These are phyloP conservation scores for Alternaria consortialis DNA, from an alignment of 2,329 filamentous ascomycete genomes.

Conservation along the genomic window DNA sequence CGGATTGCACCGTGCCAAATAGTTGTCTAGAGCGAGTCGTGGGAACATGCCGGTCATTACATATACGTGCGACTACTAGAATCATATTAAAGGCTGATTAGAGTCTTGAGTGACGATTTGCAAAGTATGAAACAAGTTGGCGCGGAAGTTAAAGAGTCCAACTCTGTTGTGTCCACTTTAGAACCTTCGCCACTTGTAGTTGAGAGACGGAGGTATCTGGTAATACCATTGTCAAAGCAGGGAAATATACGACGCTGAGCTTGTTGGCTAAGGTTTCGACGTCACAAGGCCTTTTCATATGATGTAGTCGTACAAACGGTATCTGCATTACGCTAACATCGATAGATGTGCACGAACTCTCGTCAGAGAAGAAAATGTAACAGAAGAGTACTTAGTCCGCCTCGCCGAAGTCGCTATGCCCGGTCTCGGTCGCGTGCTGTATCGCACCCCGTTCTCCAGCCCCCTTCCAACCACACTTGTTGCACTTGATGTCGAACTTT, in stretches of 20 bases:
- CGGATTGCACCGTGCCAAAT: not conserved
- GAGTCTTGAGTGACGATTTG: too few species aligned
- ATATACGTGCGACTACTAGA: too few species aligned
- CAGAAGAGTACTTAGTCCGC: conserved; percentile 24
- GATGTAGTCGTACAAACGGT: not conserved
- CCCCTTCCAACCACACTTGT: conserved; percentile 73
- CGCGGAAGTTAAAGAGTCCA: too few species aligned
- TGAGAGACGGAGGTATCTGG: too few species aligned
- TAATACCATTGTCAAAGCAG: not conserved
- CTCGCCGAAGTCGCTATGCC: conserved; percentile 51
- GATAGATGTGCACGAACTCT: not conserved
- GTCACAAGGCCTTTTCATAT: not conserved
- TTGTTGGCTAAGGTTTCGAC: not conserved
- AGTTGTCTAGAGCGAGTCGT: not conserved
- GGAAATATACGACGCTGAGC: not conserved
- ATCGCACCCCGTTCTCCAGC: conserved; percentile 71
- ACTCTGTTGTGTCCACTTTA: not conserved
- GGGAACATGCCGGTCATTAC: not conserved
- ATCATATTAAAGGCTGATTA: too few species aligned
- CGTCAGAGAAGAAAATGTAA: not conserved
- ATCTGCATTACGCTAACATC: not conserved
- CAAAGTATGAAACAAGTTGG: too few species aligned
- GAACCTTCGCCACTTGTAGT: not conserved
- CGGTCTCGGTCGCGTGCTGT: conserved; percentile 69
- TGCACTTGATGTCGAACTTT: conserved; percentile 80